Percentiles rank a stretch among this genome's conserved stretches.
Conservation (phyloP, 495 filamentous ascomycete species). For the Xylaria palmicola region DNA sequence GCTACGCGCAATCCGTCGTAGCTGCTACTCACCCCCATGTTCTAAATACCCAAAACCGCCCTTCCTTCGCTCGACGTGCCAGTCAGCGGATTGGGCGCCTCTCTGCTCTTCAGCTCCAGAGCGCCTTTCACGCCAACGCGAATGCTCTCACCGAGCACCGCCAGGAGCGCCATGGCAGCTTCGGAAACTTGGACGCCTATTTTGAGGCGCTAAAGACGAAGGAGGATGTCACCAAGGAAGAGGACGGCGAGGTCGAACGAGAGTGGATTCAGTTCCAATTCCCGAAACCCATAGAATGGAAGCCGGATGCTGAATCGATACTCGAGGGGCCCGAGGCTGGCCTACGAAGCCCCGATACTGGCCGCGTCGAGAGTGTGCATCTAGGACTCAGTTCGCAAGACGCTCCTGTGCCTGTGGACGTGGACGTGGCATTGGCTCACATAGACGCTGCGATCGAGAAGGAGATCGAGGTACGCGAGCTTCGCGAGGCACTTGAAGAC, state of each 20-base stretch:
- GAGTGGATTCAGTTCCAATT: constrained; percentile 93
- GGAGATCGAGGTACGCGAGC: constrained; percentile 46
- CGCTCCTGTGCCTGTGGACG: constrained; percentile 22
- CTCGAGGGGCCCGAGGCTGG: constrained; percentile 52
- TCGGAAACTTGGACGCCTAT: constrained; percentile 74
- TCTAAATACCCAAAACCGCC: constrained; percentile 66
- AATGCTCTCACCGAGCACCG: constrained; percentile 39
- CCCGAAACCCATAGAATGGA: constrained; percentile 82
- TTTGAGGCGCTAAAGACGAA: constrained; percentile 84
- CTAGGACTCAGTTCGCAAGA: constrained; percentile 9
- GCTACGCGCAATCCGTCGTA: constrained; percentile 96
- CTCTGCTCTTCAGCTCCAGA: constrained; percentile 65
- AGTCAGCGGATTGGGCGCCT: constrained; percentile 56
- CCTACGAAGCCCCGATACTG: constrained; percentile 35
- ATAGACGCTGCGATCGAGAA: constrained; percentile 50
- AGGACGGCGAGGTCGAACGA: constrained; percentile 61
- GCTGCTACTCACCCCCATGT: constrained; percentile 85
- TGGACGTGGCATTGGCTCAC: constrained; percentile 45
- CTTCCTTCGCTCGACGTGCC: constrained; percentile 52
- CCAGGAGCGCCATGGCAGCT: constrained; percentile 38
- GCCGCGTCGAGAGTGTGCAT: constrained; percentile 10
- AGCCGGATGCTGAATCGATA: constrained; percentile 54
- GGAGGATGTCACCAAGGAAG: constrained; percentile 71
- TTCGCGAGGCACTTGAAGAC: constrained; percentile 47
- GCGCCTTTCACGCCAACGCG: constrained; percentile 62